Evolutionary conservation across 768 basidiomycete genomes (phyloP), one percentile per base, ranked within the genome.

Genomic region (Boletus sp.): DNA sequence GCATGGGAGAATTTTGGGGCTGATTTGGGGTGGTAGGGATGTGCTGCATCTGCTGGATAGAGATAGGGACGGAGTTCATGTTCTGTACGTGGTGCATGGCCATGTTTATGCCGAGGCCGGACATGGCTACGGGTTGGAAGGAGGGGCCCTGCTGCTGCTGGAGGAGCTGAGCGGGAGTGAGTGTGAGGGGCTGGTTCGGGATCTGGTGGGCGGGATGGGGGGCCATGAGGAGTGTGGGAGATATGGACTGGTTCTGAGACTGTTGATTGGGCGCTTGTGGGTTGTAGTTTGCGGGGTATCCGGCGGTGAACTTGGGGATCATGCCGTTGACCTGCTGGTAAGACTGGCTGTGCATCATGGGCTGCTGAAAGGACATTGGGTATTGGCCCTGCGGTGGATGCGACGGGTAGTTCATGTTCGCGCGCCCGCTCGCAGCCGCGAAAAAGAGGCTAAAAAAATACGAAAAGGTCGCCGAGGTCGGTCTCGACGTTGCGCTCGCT

Each of bases 111-210:
- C 14, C 46, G 46, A 59, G 45, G 1, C 18, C 28, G 40, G 56
- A n/a, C 33, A 55, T 41, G 5, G 32, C 18, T 6, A 4, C 62
- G 54, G 65, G 59, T 10, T 55, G 40, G 47, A 59, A 64, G 0
- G 67, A 15, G 36, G 48, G 57, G 8, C 59, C 54, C 50, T 72
- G 69, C 42, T 76, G 75, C 39, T 76, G 75, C 10, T 67, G 70
- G 8, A 76, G 61, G 11, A 76, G 64, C 49, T 76, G 75, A 0
- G 75, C 73, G 10, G 75, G 75, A 0, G 73, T 76, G 58, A 76
- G 65, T 0, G 65, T 70, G 55, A 69, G 67, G 20, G 61, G 47
- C 41, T 62, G 63, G 5, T 8, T 10, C n/a, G 53, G 59, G 30
- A 49, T 30, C 55, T 61, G 64, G 46, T 63, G 55, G 0, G 45